Evolutionary conservation across 306 rosid species (phyloP).

Genomic region (Gastrolobium bilobum): DNA sequence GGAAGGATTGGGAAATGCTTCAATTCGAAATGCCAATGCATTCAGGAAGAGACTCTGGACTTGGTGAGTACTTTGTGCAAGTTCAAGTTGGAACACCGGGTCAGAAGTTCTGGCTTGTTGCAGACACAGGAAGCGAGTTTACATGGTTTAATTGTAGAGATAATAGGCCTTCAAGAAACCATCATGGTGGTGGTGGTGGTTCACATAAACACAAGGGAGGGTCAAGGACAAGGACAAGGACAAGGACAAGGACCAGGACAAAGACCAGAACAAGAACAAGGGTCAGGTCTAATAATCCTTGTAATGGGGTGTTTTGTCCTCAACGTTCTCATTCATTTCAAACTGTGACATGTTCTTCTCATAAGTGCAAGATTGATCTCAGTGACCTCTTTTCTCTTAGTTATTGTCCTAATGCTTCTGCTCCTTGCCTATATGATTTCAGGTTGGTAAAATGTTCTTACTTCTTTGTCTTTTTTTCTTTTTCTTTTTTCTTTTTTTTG

Average conservation of each 20-base stretch:
- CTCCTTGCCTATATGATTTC: constrained; percentile 76
- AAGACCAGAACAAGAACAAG: not conserved
- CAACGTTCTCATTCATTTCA: constrained; percentile 61
- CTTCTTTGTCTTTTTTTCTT: not conserved
- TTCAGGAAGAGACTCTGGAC: constrained; percentile 62
- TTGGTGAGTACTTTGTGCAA: constrained; percentile 71
- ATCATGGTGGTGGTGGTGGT: too few relatives aligned
- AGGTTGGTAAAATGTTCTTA: constrained; percentile 50
- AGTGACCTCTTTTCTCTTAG: constrained; percentile 53
- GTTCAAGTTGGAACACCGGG: constrained; percentile 74
- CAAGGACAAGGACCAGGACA: not conserved
- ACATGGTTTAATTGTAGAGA: constrained; percentile 72
- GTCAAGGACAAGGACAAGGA: not conserved
- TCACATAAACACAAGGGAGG: not conserved
- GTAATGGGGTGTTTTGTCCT: constrained; percentile 55
- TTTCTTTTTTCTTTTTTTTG: not conserved
- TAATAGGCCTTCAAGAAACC: not conserved
- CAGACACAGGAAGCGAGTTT: constrained; percentile 83
- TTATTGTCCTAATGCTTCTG: constrained; percentile 58
- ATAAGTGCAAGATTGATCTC: constrained; percentile 58
- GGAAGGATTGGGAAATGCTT: constrained; percentile 35
- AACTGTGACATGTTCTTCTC: constrained; percentile 57
- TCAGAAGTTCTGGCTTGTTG: constrained; percentile 66
- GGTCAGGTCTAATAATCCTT: not conserved
- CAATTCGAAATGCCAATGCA: constrained; percentile 56